Evolutionary conservation across 164 flowering plant species (phyloP), one percentile per base, ranked within the genome.

Genomic region (Vitis amurensis): DNA sequence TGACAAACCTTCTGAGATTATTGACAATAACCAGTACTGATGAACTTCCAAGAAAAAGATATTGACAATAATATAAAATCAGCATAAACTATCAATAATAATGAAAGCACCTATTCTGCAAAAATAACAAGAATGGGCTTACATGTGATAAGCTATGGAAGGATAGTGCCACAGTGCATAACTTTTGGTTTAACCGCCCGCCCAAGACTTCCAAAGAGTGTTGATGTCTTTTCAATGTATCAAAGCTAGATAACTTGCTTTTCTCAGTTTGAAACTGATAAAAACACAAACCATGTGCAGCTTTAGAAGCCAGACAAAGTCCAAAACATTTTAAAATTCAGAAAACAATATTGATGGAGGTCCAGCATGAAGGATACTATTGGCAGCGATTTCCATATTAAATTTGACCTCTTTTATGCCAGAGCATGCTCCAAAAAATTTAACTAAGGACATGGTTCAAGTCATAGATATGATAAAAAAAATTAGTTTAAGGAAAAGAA

Each of bases 1-100:
- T 55, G 63, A 80, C 49, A 66, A 77, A 68, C 69, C 50, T 71
- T 62, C 68, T 71, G 75, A 71, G 79, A 70, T 72, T 55, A 70
- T 17, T 17, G 19, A 17, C 19, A 17, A 17, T 17, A 17, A 17
- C 66, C 59, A 67, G 29, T 13, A 49, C 60, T 57, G n/a, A 63
- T 68, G 60, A 23, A 64, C 48, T 63, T 65, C 56, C 23, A 58
- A 51, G 61, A 56, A 61, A 58, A 72, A 75, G 44, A 61, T 8
- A 66, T 49, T 47, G 63, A 51, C 53, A 56, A 29, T 48, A 17
- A 50, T 10, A 51, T 47, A 53, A 48, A 50, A 44, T 57, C 59
- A 64, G 51, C 13, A 59, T 55, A 58, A 71, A 9, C 58, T 47
- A 58, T 14, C 50, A 56, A 37, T n/a, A 7, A 63, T 11, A 49